These are phyloP conservation scores for Orbilia brochopaga DNA, from an alignment of 2,329 filamentous ascomycete genomes.

Conservation along the genomic window DNA sequence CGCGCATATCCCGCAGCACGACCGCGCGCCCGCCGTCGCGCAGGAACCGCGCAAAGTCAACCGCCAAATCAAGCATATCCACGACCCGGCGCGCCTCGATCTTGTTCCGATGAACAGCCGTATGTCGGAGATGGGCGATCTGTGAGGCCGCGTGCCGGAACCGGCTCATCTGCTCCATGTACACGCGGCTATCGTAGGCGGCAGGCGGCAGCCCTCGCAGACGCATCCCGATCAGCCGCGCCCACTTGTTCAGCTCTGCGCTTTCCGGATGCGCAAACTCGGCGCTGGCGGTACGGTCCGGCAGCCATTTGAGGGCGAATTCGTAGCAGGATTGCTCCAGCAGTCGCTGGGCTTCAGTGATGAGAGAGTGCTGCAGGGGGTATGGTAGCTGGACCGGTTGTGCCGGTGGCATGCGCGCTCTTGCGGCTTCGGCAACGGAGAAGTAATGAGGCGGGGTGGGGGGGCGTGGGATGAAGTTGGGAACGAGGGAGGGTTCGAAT, in stretches of 20 bases:
- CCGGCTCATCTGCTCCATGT: not conserved
- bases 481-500: too few relatives aligned
- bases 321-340: constrained; percentile 27
- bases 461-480: too few relatives aligned
- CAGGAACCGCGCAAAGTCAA: constrained; percentile 1
- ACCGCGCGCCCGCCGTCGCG: constrained; percentile 4
- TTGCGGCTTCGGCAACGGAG: too few relatives aligned
- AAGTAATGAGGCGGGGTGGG: too few relatives aligned
- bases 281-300: not conserved
- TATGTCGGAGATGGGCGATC: constrained; percentile 16
- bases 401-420: too few relatives aligned
- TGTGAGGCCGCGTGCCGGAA: not conserved
- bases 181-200: not conserved
- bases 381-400: constrained; percentile 1
- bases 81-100: not conserved
- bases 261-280: constrained; percentile 15
- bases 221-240: not conserved
- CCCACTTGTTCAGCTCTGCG: constrained; percentile 28
- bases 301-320: constrained; percentile 17
- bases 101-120: constrained; percentile 20
- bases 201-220: not conserved
- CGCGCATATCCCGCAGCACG: not conserved
- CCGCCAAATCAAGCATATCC: not conserved
- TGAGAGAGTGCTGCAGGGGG: constrained; percentile 14
- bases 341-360: constrained; percentile 14